Conservation (phyloP, 108 stramenopile genomes). For the Nitzschia palea region DNA sequence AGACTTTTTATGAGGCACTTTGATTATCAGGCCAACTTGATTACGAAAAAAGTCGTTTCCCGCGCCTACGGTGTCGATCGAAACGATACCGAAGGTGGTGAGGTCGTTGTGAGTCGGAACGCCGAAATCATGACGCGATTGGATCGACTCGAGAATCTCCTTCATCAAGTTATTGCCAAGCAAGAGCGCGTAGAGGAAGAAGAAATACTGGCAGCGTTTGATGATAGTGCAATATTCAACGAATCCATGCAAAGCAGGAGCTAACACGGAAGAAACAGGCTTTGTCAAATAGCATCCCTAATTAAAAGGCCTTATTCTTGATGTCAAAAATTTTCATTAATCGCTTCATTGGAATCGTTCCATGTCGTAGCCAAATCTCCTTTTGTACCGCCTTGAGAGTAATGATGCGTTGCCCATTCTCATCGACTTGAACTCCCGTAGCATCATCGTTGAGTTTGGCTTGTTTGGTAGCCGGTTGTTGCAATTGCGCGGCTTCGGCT, state of each 20-base stretch:
- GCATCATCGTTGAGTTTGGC: slow-evolving; percentile 16
- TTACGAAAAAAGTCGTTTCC: not conserved
- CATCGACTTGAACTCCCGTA: slow-evolving; percentile 57
- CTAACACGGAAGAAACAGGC: no score
- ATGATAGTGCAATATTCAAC: no score
- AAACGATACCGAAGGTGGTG: slow-evolving; percentile 7
- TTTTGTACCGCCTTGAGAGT: slow-evolving; percentile 68
- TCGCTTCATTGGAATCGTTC: slow-evolving; percentile 68
- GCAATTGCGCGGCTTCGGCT: slow-evolving; percentile 15
- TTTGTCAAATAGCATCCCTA: no score
- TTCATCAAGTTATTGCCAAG: not conserved
- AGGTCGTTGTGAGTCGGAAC: not conserved
- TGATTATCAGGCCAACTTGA: not conserved
- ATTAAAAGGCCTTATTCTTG: slow-evolving; percentile 63
- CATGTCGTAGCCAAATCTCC: slow-evolving; percentile 85
- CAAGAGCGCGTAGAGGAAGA: not conserved
- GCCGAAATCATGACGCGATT: not conserved
- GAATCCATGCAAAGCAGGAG: no score
- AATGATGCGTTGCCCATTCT: slow-evolving; percentile 74
- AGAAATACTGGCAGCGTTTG: not conserved
- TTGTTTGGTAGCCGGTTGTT: slow-evolving; percentile 20
- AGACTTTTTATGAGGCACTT: not conserved
- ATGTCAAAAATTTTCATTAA: slow-evolving; percentile 82
- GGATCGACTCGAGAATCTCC: not conserved
- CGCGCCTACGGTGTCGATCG: slow-evolving; percentile 3